These are phyloP conservation scores for Tillandsia leiboldiana DNA, from an alignment of 176 grass and related monocot genomes.

Conservation along the genomic window DNA sequence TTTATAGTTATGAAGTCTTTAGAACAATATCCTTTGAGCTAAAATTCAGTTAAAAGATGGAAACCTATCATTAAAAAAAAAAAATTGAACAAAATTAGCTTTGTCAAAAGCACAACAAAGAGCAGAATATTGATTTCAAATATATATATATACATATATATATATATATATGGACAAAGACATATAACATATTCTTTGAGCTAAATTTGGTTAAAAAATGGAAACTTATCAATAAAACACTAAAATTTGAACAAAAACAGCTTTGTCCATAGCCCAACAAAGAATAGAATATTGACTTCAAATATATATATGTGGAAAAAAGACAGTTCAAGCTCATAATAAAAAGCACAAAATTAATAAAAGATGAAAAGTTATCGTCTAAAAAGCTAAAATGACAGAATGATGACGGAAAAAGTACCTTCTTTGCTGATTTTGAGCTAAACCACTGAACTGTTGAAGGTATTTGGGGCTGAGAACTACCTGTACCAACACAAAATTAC, in stretches of 20 bases:
- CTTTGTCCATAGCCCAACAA: neutral
- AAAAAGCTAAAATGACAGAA: neutral
- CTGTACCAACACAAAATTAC: conserved; percentile 13
- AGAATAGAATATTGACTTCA: neutral
- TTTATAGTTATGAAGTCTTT: too few species aligned
- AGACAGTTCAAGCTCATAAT: neutral
- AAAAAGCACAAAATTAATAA: neutral
- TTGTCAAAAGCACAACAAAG: neutral
- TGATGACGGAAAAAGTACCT: conserved; percentile 37
- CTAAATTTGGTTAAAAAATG: too few species aligned
- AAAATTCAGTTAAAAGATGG: too few species aligned
- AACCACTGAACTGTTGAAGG: conserved; percentile 67
- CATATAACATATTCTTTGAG: too few species aligned
- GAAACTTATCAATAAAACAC: neutral
- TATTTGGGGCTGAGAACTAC: conserved; percentile 47
- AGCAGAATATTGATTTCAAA: neutral
- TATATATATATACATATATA: neutral
- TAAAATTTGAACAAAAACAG: neutral
- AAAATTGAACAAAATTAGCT: neutral
- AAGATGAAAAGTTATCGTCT: neutral
- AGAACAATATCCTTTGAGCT: too few species aligned
- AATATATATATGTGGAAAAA: neutral
- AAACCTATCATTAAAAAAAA: neutral
- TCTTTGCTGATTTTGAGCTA: conserved; percentile 74
- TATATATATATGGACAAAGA: neutral